A percentile compares a stretch with the other conserved stretches of the same genome.
phyloP scores from a whole-genome alignment of 1,284 basidiomycete genomes.

The Trametes pubescens region DNA sequence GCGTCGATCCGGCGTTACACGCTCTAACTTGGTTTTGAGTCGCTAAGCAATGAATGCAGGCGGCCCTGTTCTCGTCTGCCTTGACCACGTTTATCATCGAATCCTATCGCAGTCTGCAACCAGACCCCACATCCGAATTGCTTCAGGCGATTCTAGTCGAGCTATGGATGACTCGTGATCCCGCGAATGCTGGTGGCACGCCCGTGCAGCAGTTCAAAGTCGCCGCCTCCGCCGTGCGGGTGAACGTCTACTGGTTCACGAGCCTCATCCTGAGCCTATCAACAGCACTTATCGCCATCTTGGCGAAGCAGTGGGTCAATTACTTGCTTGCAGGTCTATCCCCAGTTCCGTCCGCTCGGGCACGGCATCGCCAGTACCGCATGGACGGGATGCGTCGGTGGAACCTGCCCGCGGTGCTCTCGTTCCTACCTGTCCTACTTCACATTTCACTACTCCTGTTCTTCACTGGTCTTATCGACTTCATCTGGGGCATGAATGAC shows the following conservation, averaged over 20 bases:
- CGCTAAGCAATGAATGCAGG: conserved; percentile 24
- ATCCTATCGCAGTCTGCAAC: conserved; percentile 34
- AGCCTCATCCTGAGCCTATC: conserved; percentile 28
- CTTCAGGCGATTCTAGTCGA: conserved; percentile 31
- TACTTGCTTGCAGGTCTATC: conserved; percentile 19
- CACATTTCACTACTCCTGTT: conserved; percentile 28
- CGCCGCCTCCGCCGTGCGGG: conserved; percentile 19
- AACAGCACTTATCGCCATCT: conserved; percentile 21
- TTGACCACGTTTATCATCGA: conserved; percentile 40
- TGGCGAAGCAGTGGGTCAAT: conserved; percentile 28
- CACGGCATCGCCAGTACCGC: conserved; percentile 25
- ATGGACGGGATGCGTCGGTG: conserved; percentile 23
- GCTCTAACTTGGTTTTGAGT: too few relatives aligned
- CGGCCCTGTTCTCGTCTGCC: conserved; percentile 41
- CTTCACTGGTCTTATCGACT: conserved; percentile 29
- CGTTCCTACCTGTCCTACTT: conserved; percentile 25
- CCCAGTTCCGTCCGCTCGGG: conserved; percentile 3
- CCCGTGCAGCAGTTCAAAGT: conserved; percentile 7
- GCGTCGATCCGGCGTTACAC: too few relatives aligned
- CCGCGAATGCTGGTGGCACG: background rate
- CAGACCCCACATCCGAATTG: conserved; percentile 30
- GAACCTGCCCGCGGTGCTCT: conserved; percentile 20
- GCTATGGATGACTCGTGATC: conserved; percentile 15
- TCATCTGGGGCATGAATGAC: conserved; percentile 20
- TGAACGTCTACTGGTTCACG: conserved; percentile 30